Conservation (phyloP, 2,329 filamentous ascomycete species). For the Microdochium nivale region DNA sequence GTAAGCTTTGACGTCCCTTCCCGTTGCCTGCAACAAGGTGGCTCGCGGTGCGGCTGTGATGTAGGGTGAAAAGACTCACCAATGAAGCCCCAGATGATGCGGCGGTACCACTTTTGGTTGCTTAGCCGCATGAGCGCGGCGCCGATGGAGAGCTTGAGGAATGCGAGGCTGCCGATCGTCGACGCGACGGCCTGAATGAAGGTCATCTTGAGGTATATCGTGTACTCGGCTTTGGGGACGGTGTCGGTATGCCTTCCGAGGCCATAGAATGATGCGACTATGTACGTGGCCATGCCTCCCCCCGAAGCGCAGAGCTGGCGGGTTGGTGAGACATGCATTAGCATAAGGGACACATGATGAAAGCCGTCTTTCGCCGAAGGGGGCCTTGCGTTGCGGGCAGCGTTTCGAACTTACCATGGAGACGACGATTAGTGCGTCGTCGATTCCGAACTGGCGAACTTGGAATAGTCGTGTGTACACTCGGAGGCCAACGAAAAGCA, state of each 20-base stretch:
- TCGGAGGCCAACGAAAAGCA: background rate
- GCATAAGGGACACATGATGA: too few relatives aligned
- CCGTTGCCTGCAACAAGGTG: too few relatives aligned
- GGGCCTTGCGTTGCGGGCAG: background rate
- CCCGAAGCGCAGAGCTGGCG: background rate
- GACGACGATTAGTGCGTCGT: background rate
- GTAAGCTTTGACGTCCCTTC: too few relatives aligned
- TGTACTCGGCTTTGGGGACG: constrained; percentile 21
- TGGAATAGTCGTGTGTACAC: background rate
- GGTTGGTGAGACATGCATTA: too few relatives aligned
- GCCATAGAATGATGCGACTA: constrained; percentile 32
- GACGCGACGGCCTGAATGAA: constrained; percentile 38
- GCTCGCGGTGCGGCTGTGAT: background rate
- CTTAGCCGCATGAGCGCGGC: constrained; percentile 32
- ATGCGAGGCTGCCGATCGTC: constrained; percentile 27
- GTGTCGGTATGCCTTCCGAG: constrained; percentile 34
- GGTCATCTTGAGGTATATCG: constrained; percentile 28
- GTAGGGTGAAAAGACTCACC: constrained; percentile 1
- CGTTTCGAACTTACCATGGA: background rate
- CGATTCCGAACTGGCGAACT: background rate
- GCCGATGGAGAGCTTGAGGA: constrained; percentile 36
- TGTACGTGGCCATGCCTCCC: constrained; percentile 22
- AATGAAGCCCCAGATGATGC: constrained; percentile 7
- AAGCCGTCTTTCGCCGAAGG: too few relatives aligned
- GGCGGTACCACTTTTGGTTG: constrained; percentile 5